Conservation (phyloP, 371 early-diverging fungal species). For the Rhizopus arrhizus region DNA sequence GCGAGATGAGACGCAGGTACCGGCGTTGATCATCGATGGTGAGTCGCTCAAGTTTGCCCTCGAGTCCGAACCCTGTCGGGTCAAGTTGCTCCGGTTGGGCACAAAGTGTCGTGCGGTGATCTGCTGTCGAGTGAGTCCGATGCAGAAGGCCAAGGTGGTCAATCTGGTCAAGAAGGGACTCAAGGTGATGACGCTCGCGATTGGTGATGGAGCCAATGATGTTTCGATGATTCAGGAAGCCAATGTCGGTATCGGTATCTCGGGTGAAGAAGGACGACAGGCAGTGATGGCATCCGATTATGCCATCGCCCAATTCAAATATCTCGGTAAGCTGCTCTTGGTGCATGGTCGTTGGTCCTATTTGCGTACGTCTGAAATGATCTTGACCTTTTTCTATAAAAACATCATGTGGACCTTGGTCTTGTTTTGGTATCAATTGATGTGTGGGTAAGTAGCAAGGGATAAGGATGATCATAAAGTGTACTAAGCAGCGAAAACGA, state of each 20-base stretch:
- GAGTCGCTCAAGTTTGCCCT: constrained; percentile 83
- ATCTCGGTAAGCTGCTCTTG: constrained; percentile 69
- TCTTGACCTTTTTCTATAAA: constrained; percentile 80
- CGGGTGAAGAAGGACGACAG: constrained; percentile 92
- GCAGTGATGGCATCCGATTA: constrained; percentile 91
- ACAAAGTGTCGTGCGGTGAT: constrained; percentile 76
- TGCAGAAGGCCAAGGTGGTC: constrained; percentile 90
- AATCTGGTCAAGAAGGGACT: constrained; percentile 56
- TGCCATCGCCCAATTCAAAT: constrained; percentile 84
- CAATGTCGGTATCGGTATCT: constrained; percentile 89
- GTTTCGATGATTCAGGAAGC: constrained; percentile 93
- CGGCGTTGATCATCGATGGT: constrained; percentile 92
- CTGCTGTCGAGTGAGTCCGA: constrained; percentile 88
- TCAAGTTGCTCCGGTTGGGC: constrained; percentile 68
- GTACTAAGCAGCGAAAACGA: not conserved
- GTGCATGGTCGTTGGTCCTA: constrained; percentile 90
- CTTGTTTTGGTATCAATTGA: constrained; percentile 82
- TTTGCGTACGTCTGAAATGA: constrained; percentile 76
- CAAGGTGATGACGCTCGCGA: constrained; percentile 77
- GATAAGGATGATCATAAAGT: constrained; percentile 17
- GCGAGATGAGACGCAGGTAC: constrained; percentile 31
- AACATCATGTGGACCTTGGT: constrained; percentile 79
- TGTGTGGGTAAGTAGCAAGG: constrained; percentile 61
- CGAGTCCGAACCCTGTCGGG: constrained; percentile 52
- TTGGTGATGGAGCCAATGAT: constrained; percentile 95